A percentile compares a stretch with the other conserved stretches of the same genome.
These are phyloP conservation scores for Acanthamoeba rhysodes DNA, from an alignment of 208 protist species.

Conservation along the genomic window DNA sequence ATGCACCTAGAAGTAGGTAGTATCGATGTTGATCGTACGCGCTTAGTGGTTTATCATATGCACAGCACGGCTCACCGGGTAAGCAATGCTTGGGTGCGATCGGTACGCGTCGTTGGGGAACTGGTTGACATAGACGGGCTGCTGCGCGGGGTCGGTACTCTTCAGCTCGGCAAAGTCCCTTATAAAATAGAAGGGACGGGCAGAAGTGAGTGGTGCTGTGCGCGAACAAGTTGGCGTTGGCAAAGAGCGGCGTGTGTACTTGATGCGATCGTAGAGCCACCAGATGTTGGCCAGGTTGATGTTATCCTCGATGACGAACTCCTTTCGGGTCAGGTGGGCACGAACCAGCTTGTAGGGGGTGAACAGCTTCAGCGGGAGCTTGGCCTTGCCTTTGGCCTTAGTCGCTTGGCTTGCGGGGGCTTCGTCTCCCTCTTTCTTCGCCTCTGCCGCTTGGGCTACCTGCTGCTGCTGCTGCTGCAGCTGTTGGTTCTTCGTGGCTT, in stretches of 20 bases:
- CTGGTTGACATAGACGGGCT: conserved; percentile 50
- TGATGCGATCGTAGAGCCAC: conserved; percentile 56
- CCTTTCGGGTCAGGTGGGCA: conserved; percentile 10
- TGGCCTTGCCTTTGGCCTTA: not conserved
- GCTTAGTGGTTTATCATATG: not conserved
- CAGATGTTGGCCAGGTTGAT: conserved; percentile 42
- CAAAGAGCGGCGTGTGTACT: not conserved
- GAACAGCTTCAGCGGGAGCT: conserved; percentile 33
- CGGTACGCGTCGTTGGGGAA: conserved; percentile 51
- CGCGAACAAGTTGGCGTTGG: not conserved
- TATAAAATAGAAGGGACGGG: not conserved
- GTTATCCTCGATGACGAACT: conserved; percentile 63
- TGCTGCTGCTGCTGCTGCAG: not conserved
- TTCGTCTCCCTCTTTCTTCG: not conserved
- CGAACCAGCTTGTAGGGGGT: conserved; percentile 31
- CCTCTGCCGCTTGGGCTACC: not conserved
- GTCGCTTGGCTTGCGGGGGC: not conserved
- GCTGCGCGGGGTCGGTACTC: not conserved
- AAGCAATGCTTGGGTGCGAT: not conserved
- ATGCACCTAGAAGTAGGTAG: conserved; percentile 6
- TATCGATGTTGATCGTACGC: not conserved
- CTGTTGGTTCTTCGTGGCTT: not conserved
- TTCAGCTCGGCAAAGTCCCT: conserved; percentile 14
- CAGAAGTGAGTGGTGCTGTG: not conserved
- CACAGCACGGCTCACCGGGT: not conserved